Evolutionary conservation across 352 stramenopile species (phyloP).

Genomic region (Thraustochytrium sp.): DNA sequence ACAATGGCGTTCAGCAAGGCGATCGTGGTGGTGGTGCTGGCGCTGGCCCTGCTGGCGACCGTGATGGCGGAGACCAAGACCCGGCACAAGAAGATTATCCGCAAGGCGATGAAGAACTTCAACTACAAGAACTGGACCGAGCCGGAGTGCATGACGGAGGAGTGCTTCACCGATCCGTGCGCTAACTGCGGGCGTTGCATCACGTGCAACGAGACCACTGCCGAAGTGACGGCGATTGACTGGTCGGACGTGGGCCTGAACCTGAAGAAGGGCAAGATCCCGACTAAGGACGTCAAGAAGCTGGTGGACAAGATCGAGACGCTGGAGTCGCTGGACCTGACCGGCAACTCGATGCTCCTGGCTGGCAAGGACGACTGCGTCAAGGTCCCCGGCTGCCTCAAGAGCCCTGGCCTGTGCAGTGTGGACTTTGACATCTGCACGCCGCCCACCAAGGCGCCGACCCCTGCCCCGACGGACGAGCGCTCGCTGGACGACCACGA

Average conservation of each 20-base stretch:
- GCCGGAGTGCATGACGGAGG: neutral
- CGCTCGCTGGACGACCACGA: too few relatives aligned
- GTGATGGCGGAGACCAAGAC: neutral
- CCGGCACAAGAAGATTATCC: neutral
- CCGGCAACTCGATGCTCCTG: neutral
- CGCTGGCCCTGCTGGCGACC: neutral
- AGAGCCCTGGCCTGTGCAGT: neutral
- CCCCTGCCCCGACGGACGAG: neutral
- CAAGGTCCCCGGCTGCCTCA: neutral
- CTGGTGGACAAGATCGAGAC: neutral
- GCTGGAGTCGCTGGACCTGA: neutral
- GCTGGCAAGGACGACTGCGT: neutral
- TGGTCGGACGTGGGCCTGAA: neutral
- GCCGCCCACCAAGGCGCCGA: neutral
- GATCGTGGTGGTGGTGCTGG: neutral
- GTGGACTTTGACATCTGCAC: neutral
- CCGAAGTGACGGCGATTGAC: neutral
- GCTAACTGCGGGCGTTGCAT: neutral
- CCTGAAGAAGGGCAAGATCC: neutral
- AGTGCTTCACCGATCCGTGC: neutral
- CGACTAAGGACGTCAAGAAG: neutral
- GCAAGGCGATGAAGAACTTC: neutral
- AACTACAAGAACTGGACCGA: neutral
- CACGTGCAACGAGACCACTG: neutral
- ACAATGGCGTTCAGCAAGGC: too few relatives aligned